Base-by-base conservation (phyloP, 2,329 filamentous ascomycete species). In the Verticillium klebahnii region DNA sequence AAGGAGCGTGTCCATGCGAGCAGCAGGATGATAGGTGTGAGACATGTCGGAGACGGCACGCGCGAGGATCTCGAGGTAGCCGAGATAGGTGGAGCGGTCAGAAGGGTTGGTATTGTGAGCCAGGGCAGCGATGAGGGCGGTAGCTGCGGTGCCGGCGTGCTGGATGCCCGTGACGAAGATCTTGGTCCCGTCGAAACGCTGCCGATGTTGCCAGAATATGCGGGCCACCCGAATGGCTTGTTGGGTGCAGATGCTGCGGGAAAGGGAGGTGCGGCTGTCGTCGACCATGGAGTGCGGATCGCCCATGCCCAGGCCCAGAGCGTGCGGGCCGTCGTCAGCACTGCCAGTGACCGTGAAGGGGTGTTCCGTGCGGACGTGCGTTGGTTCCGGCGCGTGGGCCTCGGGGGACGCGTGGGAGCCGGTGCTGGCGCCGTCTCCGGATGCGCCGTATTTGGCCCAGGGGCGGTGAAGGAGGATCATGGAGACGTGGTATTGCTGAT, bases 151-250 rank as follows among this genome's bases (percentile, higher is more conserved):
- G 3, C 82, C 82, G 32, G 80, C 78, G 70, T 85, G 83, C 65
- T 84, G 82, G 57, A 84, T 75, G 2, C 78, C 80, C 0, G 79
- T 79, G 31, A 82, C 73, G 29, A 80, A 80, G 23, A 83, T 82
- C 61, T 80, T 81, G 61, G 76, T 77, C 1, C 79, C 80, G 60
- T 82, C 78, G 59, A 83, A 83, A 3, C 79, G 75, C 67, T 82
- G 80, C 0, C 82, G 75, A 65, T 85, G 81, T 63, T 83, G 81
- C 80, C 80, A 82, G 67, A 84, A 84, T 62, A 85, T 83, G 25
- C 78, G 75, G 0, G 81, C 78, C 0, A 85, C 79, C 0, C 80
- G 73, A 61, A 84, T 80, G 4, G 82, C 82, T 63, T 85, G 82
- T 58, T 83, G 82, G 0, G 80, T 83, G 71, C 82, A 85, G 60